Base-by-base conservation (phyloP, 1,139 yeast genomes). In the Debaryomyces sp. region DNA sequence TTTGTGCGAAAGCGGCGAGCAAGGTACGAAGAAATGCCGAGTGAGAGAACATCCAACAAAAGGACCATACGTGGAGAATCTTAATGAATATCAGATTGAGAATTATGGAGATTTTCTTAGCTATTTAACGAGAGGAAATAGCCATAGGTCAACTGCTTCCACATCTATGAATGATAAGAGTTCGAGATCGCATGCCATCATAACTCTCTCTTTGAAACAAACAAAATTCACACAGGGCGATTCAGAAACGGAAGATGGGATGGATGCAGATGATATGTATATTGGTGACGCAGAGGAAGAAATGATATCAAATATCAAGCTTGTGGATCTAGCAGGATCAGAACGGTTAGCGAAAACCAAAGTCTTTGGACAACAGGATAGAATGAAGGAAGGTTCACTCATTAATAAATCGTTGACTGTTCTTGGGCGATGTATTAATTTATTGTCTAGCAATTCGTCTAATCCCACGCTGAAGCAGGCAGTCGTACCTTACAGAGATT, bases 321-420 rank as follows among this genome's bases (percentile, higher is more conserved):
- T 88, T 29, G 94, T 88, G 1, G 96, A 88, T 67, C 70, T 88
- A 56, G 96, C 96, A 0, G 96, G 96, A 0, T 85, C 92, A 0
- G 96, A 88, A 61, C 71, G 94, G 50, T 81, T 86, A 6, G 64
- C 71, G 17, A 76, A 84, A 17, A 81, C 89, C 0, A 88, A 88
- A 24, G 78, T 87, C 1, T 80, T 77, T 22, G 90, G 89, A 2
- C 77, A 73, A 45, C 69, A 66, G 22, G 80, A 78, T 10, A 70
- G 95, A 44, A 73, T 87, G 47, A 78, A 83, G 54, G 96, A 89
- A 62, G 96, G 96, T 1, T 75, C 84, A 5, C 81, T 83, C 52
- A 88, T 89, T 57, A 89, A 88, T 66, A 84, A 85, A 60, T 85
- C 92, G 0, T 69, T 88, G 48, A 84, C 92, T 0, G 87, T 90